These are phyloP conservation scores for Cyberlindnera euphorbiae DNA, from an alignment of 805 yeast genomes.

Conservation along the genomic window DNA sequence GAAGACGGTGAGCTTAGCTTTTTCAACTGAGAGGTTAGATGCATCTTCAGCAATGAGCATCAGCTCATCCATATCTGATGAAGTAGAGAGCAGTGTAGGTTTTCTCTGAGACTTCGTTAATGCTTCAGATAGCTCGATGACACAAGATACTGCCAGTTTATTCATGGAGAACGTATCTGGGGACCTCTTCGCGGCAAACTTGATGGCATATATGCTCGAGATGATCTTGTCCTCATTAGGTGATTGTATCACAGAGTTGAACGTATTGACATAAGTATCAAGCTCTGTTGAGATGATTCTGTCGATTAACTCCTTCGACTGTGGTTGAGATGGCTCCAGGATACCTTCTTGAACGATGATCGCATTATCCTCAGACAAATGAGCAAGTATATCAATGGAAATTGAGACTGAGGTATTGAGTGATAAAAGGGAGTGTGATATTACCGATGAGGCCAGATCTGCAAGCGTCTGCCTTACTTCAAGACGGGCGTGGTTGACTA, in stretches of 20 bases:
- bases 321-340: slow-evolving; percentile 11
- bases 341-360: slow-evolving; percentile 7
- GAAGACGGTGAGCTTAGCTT: slow-evolving; percentile 17
- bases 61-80: slow-evolving; percentile 12
- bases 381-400: slow-evolving; percentile 31
- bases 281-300: slow-evolving; percentile 17
- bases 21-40: background rate
- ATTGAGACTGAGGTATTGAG: slow-evolving; percentile 34
- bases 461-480: slow-evolving; percentile 32
- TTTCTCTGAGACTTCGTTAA: slow-evolving; percentile 12
- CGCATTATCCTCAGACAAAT: slow-evolving; percentile 18
- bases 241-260: slow-evolving; percentile 21
- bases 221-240: slow-evolving; percentile 22
- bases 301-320: slow-evolving; percentile 8
- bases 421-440: slow-evolving; percentile 31
- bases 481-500: slow-evolving; percentile 26
- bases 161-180: slow-evolving; percentile 11
- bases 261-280: slow-evolving; percentile 14
- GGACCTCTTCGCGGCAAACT: slow-evolving; percentile 11
- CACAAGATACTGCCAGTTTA: slow-evolving; percentile 15
- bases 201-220: slow-evolving; percentile 18
- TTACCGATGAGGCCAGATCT: slow-evolving; percentile 27
- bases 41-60: slow-evolving; percentile 20
- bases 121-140: slow-evolving; percentile 21
- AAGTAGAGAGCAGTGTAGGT: slow-evolving; percentile 4